These are phyloP conservation scores for Lagenidium sp. DNA, from an alignment of 352 stramenopile species.

Conservation along the genomic window DNA sequence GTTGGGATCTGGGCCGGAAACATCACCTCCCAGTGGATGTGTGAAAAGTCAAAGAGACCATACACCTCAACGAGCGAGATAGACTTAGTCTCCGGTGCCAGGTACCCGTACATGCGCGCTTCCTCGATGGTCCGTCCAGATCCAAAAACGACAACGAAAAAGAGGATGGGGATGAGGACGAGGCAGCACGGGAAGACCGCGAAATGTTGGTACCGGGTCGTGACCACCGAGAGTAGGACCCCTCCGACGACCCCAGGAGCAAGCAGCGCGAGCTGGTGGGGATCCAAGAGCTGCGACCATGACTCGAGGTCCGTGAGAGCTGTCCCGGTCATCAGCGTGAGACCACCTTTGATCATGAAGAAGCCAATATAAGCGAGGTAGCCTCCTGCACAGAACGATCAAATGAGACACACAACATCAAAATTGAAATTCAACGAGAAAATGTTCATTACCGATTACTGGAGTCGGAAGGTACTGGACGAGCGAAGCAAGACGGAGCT, in stretches of 20 bases:
- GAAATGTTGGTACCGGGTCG: conserved; percentile 57
- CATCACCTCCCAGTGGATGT: conserved; percentile 74
- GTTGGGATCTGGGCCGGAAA: conserved; percentile 51
- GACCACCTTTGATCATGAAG: conserved; percentile 90
- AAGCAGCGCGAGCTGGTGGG: conserved; percentile 58
- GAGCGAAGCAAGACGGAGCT: conserved; percentile 84
- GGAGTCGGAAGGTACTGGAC: conserved; percentile 94
- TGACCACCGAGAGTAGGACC: conserved; percentile 58
- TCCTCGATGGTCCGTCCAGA: conserved; percentile 75
- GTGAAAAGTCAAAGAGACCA: conserved; percentile 56
- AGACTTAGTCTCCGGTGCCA: conserved; percentile 26
- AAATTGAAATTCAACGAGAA: not conserved
- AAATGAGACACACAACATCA: not conserved
- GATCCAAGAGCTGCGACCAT: conserved; percentile 55
- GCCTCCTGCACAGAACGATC: conserved; percentile 26
- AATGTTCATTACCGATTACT: conserved; percentile 66
- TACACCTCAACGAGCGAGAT: conserved; percentile 39
- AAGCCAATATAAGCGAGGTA: conserved; percentile 97
- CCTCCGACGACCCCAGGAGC: conserved; percentile 66
- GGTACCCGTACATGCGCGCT: conserved; percentile 83
- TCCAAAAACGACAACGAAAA: conserved; percentile 82
- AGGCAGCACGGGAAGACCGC: conserved; percentile 52
- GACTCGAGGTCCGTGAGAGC: conserved; percentile 58
- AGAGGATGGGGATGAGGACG: conserved; percentile 42
- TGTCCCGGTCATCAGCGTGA: conserved; percentile 79